Evolutionary conservation across 139 green algal species (phyloP).

Genomic region (Penium margaritaceum): DNA sequence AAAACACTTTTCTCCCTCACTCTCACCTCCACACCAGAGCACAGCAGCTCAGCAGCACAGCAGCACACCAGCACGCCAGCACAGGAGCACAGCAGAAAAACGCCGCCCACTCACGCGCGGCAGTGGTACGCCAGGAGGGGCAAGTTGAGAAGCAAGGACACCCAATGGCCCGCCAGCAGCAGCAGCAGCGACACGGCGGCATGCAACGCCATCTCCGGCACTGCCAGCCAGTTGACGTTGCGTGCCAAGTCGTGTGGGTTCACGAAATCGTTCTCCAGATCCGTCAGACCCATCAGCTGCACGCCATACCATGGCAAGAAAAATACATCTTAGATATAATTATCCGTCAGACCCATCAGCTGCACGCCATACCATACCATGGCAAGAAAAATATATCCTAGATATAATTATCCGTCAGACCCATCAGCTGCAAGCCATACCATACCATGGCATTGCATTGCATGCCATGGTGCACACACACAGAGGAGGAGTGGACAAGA

Average conservation of each 20-base stretch:
- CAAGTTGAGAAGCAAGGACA: slow-evolving; percentile 39
- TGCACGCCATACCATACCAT: slow-evolving; percentile 42
- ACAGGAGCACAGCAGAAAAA: too few relatives aligned
- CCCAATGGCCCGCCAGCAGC: slow-evolving; percentile 20
- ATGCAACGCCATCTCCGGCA: slow-evolving; percentile 45
- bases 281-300: slow-evolving; percentile 65
- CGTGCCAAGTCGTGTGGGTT: slow-evolving; percentile 71
- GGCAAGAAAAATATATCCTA: too few relatives aligned
- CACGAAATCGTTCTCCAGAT: slow-evolving; percentile 76
- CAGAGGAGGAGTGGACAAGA: too few relatives aligned
- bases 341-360: slow-evolving; percentile 70
- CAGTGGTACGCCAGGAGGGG: slow-evolving; percentile 41
- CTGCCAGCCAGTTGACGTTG: slow-evolving; percentile 63
- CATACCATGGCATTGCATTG: too few relatives aligned
- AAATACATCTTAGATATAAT: too few relatives aligned
- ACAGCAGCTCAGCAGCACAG: too few relatives aligned
- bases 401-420: slow-evolving; percentile 68
- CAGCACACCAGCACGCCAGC: too few relatives aligned
- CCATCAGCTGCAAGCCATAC: too few relatives aligned
- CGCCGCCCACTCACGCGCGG: slow-evolving; percentile 38
- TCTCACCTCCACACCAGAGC: too few relatives aligned
- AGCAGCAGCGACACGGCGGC: neutral
- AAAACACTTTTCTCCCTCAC: too few relatives aligned
- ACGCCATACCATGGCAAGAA: too few relatives aligned
- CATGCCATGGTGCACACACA: too few relatives aligned